phyloP scores from a whole-genome alignment of 208 protist genomes.

The Phytomonas francai region DNA sequence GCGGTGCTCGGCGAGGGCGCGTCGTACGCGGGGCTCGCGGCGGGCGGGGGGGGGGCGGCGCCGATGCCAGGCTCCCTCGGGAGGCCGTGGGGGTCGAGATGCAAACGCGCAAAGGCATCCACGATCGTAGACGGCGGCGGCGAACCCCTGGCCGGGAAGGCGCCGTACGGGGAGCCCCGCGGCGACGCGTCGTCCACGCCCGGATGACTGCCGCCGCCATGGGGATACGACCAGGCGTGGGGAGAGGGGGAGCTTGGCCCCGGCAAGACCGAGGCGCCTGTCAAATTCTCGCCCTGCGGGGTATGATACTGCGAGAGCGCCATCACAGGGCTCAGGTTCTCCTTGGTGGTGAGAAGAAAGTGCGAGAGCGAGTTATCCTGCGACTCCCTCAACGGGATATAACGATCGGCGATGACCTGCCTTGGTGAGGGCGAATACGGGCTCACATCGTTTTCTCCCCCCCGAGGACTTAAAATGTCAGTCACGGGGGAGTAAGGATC shows the following conservation, averaged over 20 bases:
- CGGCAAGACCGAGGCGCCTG: background rate
- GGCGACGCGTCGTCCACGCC: background rate
- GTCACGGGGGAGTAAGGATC: background rate
- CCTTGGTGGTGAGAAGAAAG: conserved; percentile 75
- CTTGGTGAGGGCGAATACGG: background rate
- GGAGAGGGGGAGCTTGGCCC: background rate
- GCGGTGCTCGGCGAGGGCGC: background rate
- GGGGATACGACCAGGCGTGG: background rate
- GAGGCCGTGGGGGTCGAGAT: background rate
- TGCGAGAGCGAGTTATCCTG: conserved; percentile 55
- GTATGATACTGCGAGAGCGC: conserved; percentile 13
- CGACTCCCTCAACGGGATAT: conserved; percentile 47
- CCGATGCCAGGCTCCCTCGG: background rate
- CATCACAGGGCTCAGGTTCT: conserved; percentile 47
- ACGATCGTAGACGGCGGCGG: background rate
- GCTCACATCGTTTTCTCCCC: background rate
- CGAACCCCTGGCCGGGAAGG: background rate
- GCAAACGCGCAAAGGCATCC: background rate
- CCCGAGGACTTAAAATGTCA: background rate
- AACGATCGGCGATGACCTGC: conserved; percentile 35
- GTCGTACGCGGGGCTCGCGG: background rate
- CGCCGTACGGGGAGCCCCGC: background rate
- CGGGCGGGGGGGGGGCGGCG: background rate
- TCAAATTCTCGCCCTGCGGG: background rate
- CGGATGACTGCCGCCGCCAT: background rate